These are phyloP conservation scores for Leccinum pachyderme DNA, from an alignment of 1,284 basidiomycete species.

Conservation along the genomic window DNA sequence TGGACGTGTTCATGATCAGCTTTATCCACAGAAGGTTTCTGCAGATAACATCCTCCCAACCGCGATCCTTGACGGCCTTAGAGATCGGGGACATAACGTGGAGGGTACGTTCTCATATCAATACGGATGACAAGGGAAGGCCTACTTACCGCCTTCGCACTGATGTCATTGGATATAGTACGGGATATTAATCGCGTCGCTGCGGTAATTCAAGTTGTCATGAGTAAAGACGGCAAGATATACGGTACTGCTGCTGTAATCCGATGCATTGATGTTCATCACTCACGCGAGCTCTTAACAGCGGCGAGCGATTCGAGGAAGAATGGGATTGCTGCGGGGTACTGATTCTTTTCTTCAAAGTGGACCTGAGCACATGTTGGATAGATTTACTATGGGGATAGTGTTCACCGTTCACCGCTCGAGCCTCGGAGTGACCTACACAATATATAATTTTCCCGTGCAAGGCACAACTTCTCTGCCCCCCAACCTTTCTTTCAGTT, in stretches of 20 bases:
- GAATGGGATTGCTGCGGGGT: constrained; percentile 80
- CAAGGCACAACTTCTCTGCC: neutral
- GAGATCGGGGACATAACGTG: constrained; percentile 69
- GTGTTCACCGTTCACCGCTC: neutral
- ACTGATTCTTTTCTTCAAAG: constrained; percentile 39
- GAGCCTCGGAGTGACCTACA: neutral
- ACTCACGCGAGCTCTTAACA: constrained; percentile 28
- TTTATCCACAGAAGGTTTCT: constrained; percentile 68
- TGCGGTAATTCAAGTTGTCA: constrained; percentile 72
- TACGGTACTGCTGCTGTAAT: constrained; percentile 22
- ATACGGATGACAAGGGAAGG: neutral
- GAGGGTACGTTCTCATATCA: constrained; percentile 42
- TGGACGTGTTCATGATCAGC: constrained; percentile 90
- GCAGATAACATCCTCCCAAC: constrained; percentile 57
- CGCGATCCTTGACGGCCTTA: constrained; percentile 52
- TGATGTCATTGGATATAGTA: constrained; percentile 25
- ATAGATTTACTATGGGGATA: neutral
- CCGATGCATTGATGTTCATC: neutral
- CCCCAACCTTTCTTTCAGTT: neutral
- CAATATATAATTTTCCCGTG: neutral
- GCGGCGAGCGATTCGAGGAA: constrained; percentile 84
- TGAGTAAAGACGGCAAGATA: constrained; percentile 51
- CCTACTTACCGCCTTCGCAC: neutral
- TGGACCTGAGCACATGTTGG: neutral
- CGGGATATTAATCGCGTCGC: constrained; percentile 58